A percentile compares a stretch with the other conserved stretches of the same genome.
Conservation (phyloP, 306 rosid species). For the Astragalus membranaceus region DNA sequence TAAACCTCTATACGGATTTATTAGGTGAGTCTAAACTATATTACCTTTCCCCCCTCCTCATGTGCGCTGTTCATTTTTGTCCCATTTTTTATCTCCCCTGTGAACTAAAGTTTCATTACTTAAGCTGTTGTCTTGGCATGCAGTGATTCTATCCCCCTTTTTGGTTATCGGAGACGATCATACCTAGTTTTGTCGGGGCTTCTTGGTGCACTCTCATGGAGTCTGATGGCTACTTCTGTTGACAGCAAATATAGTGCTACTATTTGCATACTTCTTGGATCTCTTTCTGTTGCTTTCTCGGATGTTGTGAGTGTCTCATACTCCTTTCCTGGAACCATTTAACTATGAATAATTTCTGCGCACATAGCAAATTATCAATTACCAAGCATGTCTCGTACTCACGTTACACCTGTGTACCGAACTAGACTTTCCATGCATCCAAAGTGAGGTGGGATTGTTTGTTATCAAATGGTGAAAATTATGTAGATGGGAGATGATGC, state of each 20-base stretch:
- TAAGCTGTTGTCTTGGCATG: constrained; percentile 23
- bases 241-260: constrained; percentile 76
- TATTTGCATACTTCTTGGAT: constrained; percentile 89
- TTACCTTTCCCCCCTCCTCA: constrained; percentile 1
- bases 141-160: constrained; percentile 96
- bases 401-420: not conserved
- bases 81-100: not conserved
- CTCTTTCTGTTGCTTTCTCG: constrained; percentile 97
- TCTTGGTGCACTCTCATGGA: constrained; percentile 96
- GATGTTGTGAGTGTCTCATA: constrained; percentile 77
- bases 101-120: not conserved
- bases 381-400: not conserved
- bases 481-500: not conserved
- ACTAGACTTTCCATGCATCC: not conserved
- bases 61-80: not conserved
- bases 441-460: not conserved
- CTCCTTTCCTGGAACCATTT: not conserved
- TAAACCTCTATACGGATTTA: constrained; percentile 90
- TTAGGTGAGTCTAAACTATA: constrained; percentile 50
- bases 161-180: constrained; percentile 94
- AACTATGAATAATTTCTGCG: not conserved
- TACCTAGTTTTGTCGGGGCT: constrained; percentile 93
- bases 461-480: not conserved
- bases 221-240: constrained; percentile 79
- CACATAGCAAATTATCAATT: not conserved